Evolutionary conservation across 176 grass and related monocot species (phyloP).

Genomic region (Eragrostis curvula): DNA sequence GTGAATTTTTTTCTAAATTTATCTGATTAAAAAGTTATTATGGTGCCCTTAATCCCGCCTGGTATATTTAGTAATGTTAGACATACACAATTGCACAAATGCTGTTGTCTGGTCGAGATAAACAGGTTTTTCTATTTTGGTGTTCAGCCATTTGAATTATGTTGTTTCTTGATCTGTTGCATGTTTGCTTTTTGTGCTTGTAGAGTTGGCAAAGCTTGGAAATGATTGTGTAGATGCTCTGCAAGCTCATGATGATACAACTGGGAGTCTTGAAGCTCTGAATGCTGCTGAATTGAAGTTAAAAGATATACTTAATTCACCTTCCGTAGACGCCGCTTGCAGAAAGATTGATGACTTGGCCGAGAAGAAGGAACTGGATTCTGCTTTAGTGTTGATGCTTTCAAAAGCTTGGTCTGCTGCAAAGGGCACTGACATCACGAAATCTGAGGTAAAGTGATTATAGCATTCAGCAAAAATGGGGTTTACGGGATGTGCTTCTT

Average conservation of each 20-base stretch:
- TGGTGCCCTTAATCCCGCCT: not conserved
- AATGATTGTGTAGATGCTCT: conserved; percentile 83
- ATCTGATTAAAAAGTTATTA: not conserved
- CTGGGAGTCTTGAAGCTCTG: conserved; percentile 65
- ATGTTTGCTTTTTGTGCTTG: conserved; percentile 21
- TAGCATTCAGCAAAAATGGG: conserved; percentile 6
- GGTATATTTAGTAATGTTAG: not conserved
- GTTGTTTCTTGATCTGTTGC: not conserved
- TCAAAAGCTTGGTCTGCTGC: conserved; percentile 91
- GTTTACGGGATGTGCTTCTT: not conserved
- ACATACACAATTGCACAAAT: not conserved
- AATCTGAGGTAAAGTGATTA: conserved; percentile 67
- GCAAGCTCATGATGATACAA: conserved; percentile 77
- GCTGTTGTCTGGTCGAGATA: not conserved
- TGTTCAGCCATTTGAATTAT: not conserved
- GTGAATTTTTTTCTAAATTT: not conserved
- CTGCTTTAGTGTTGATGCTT: conserved; percentile 71
- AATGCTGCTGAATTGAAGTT: conserved; percentile 77
- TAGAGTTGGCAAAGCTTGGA: conserved; percentile 78
- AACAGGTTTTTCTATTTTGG: not conserved
- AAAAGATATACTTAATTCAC: conserved; percentile 82
- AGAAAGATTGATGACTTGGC: conserved; percentile 94
- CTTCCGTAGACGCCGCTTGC: conserved; percentile 64
- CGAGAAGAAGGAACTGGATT: conserved; percentile 84
- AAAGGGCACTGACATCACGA: conserved; percentile 78